These are phyloP conservation scores for Tulasnella sp. DNA, from an alignment of 768 basidiomycete species.

Conservation along the genomic window DNA sequence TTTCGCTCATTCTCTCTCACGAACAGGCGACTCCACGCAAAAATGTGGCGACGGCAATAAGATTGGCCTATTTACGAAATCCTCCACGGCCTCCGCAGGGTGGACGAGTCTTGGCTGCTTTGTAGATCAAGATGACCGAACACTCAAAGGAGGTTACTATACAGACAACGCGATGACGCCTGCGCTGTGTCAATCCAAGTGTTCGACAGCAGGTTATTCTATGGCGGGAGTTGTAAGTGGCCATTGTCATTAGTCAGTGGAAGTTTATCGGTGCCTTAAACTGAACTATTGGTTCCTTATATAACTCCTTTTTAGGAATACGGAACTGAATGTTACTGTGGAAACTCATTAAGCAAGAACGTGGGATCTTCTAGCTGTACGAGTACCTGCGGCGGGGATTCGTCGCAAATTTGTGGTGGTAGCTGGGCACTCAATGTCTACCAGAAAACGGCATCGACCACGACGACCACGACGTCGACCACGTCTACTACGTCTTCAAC, in stretches of 20 bases:
- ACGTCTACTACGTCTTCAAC: background rate
- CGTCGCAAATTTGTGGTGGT: background rate
- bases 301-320: no score
- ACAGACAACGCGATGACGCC: background rate
- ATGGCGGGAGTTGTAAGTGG: background rate
- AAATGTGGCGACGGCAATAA: constrained; percentile 1
- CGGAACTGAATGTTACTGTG: background rate
- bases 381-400: background rate
- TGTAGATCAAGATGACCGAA: background rate
- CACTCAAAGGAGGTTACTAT: background rate
- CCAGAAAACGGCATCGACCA: background rate
- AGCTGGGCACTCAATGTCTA: background rate
- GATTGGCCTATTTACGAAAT: background rate
- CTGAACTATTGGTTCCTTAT: no score
- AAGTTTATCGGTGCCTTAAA: no score
- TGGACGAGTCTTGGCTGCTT: constrained; percentile 7
- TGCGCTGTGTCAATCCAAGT: background rate
- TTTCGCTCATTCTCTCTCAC: background rate
- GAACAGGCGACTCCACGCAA: background rate
- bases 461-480: background rate
- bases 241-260: no score
- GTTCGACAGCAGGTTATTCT: background rate
- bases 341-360: background rate
- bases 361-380: background rate
- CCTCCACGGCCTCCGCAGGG: background rate